Conservation (phyloP, 2,329 filamentous ascomycete genomes). For the Aspergillus latus region DNA sequence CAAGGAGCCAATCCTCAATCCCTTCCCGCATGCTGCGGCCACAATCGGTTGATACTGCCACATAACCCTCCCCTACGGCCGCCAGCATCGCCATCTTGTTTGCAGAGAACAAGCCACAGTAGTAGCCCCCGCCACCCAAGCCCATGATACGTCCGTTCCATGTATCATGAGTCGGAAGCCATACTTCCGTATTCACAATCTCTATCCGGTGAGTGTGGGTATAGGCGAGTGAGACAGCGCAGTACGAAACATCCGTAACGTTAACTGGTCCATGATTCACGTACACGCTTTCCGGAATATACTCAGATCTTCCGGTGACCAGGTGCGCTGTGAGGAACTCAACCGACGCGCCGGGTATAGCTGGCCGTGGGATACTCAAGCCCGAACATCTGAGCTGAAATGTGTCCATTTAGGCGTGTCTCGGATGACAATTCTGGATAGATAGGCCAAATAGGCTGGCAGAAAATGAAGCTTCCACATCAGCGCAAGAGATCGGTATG, state of each 20-base stretch:
- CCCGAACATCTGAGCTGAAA: background rate
- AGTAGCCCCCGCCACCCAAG: constrained; percentile 5
- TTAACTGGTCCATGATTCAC: constrained; percentile 2
- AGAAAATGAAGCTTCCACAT: no score
- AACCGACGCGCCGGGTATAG: background rate
- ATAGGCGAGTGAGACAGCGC: constrained; percentile 6
- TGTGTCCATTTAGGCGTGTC: background rate
- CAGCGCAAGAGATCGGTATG: background rate
- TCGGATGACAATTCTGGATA: no score
- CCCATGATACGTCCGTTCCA: constrained; percentile 11
- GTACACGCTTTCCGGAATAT: background rate
- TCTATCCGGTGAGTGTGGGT: constrained; percentile 6
- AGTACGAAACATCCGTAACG: constrained; percentile 6
- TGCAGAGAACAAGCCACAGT: background rate
- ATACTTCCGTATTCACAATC: constrained; percentile 4
- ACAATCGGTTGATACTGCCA: constrained; percentile 9
- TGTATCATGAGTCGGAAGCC: constrained; percentile 3
- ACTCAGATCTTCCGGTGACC: background rate
- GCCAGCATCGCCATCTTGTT: constrained; percentile 2
- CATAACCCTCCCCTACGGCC: constrained; percentile 7
- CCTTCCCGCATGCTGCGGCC: background rate
- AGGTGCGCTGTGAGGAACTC: background rate
- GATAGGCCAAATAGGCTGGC: no score
- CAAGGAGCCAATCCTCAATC: background rate
- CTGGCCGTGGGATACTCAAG: background rate